Evolutionary conservation across 768 basidiomycete species (phyloP).

Genomic region (Trametes villosa): DNA sequence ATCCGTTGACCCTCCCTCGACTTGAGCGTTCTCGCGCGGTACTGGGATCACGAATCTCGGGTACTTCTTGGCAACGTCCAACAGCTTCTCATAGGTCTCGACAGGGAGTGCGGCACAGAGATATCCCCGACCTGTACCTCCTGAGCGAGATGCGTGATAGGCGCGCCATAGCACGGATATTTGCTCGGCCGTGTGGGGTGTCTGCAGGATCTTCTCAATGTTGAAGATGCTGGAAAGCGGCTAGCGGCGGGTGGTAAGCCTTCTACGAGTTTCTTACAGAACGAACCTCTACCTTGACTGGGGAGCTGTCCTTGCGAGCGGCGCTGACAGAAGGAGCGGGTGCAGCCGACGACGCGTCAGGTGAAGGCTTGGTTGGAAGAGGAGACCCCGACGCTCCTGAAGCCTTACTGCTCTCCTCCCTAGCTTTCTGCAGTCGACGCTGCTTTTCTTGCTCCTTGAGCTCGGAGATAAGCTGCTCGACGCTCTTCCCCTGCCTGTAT

Average conservation of each 20-base stretch:
- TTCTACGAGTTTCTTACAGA: background rate
- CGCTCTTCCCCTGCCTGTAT: slow-evolving; percentile 44
- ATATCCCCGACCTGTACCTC: slow-evolving; percentile 81
- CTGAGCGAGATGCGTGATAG: slow-evolving; percentile 82
- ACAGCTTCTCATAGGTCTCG: slow-evolving; percentile 74
- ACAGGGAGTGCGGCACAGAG: slow-evolving; percentile 84
- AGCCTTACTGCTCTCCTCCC: slow-evolving; percentile 13
- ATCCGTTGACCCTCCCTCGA: slow-evolving; percentile 35
- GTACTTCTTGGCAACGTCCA: slow-evolving; percentile 61
- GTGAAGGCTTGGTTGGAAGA: slow-evolving; percentile 12
- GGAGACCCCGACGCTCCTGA: slow-evolving; percentile 6
- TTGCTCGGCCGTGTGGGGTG: slow-evolving; percentile 72
- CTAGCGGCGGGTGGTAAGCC: slow-evolving; percentile 44
- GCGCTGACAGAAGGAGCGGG: background rate
- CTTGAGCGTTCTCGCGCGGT: slow-evolving; percentile 49
- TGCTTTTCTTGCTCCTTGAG: slow-evolving; percentile 32
- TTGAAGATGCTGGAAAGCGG: slow-evolving; percentile 84
- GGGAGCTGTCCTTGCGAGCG: slow-evolving; percentile 64
- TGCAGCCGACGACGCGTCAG: slow-evolving; percentile 21
- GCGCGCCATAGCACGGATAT: slow-evolving; percentile 86
- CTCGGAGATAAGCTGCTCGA: slow-evolving; percentile 44
- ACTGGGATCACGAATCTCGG: slow-evolving; percentile 85
- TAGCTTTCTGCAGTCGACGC: slow-evolving; percentile 21
- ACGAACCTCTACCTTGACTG: slow-evolving; percentile 55
- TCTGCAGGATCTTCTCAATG: slow-evolving; percentile 64